Base-by-base conservation (phyloP, 176 grass and related monocot species). In the Alopecurus myosuroides region DNA sequence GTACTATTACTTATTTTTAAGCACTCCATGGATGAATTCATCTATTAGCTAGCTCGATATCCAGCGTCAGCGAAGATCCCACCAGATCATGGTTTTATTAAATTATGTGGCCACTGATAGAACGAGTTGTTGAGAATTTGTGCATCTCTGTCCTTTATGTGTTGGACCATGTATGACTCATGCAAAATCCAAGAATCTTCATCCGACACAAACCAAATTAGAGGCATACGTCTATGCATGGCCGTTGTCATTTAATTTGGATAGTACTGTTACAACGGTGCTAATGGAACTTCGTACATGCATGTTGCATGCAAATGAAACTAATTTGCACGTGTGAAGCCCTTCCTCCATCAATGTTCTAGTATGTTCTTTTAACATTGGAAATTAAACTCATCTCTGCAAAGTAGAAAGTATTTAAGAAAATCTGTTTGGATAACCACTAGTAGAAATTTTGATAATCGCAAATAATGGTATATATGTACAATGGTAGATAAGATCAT, bases 101-200 rank as follows among this genome's bases (percentile, higher is more conserved):
- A 82, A 78, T 65, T 39, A 86, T 74, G 55, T 25, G 52, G 28
- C 80, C 84, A 87, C 78, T 90, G 71, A 52, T 68, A 83, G 37
- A n/a, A 90, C 66, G 67, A 66, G 88, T 87, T 75, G 84, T 85
- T 90, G 57, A 67, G 84, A 87, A 90, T 67, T 79, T 79, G 56
- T 75, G 65, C 29, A n/a, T 78, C 5, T 55, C 56, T 76, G 12
- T 46, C 80, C 31, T 48, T 30, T 79, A 40, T 49, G 74, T 34
- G 35, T 86, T 67, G 74, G 31, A 79, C 84, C 33, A 64, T 90
- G 79, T 66, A 49, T 74, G 84, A 86, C 84, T 83, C 80, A 83
- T 78, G 56, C 80, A 74, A 83, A 46, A 90, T 67, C 46, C 77
- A 55, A 74, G 37, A 79, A 75, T 74, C 46, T 83, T 83, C 40